Evolutionary conservation across 2,329 filamentous ascomycete genomes (phyloP), one percentile per base, ranked within the genome.

Genomic region (Thelonectria rubi): DNA sequence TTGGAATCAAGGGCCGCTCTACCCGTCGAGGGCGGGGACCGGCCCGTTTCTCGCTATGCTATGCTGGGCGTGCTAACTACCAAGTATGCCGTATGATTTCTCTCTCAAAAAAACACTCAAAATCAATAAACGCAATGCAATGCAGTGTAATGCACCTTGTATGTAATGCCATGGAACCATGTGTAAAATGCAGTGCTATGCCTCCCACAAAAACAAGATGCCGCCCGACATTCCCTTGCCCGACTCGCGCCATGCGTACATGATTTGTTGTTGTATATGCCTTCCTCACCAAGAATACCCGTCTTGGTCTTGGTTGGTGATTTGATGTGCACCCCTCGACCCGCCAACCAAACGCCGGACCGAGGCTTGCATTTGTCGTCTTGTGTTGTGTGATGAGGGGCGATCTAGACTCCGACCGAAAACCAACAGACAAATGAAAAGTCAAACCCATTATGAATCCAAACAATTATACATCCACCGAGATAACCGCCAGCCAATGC

Each of bases 401-500:
- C 42, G 53, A 55, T 63, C 54, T 52, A 58, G 53, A 53, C 40
- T n/a, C 45, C 11, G 20, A 34, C n/a, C 42, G 32, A 43, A 48
- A 54, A 50, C 39, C 9, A 52, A 48, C 45, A 40, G 55, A 39
- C 14, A 24, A 63, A 47, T 12, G 37, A 49, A 49, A 51, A 45
- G 18, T 12, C 4, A 45, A 45, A 45, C 8, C 10, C n/a, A 45
- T 20, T 45, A 45, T 43, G 24, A 43, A 54, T 45, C 32, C 43
- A 39, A 61, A 32, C 56, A 59, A 60, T 62, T 57, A 57, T 64
- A 67, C 65, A 69, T 32, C 49, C 51, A 58, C 55, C 59, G 55
- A 62, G 51, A 34, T 61, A 64, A 50, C 65, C 65, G 58, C 65
- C 66, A 53, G 55, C 60, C 62, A 64, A 60, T 64, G 67, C 61